Conservation (phyloP, 306 rosid genomes). For the Trifolium fragiferum region DNA sequence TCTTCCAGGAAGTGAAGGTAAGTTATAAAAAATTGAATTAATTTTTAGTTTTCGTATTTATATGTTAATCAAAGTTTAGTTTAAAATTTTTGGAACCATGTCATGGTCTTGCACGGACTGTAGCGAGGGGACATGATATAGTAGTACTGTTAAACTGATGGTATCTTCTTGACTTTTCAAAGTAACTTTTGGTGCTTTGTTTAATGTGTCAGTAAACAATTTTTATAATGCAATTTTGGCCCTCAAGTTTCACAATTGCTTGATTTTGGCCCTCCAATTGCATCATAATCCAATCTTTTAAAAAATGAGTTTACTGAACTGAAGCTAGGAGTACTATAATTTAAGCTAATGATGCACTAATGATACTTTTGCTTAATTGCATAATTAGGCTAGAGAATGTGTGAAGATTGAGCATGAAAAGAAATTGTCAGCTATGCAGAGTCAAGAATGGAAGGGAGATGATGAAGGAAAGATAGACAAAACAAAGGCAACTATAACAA, state of each 20-base stretch:
- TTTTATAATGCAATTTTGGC: not conserved
- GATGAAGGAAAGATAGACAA: conserved; percentile 77
- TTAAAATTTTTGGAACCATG: not conserved
- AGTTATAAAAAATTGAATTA: not conserved
- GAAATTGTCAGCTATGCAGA: conserved; percentile 76
- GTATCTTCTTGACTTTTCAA: conserved; percentile 45
- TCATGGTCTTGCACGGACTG: not conserved
- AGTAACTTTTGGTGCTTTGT: conserved; percentile 35
- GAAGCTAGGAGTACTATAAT: too few species aligned
- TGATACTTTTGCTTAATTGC: conserved; percentile 23
- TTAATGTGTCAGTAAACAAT: not conserved
- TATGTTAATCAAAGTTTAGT: not conserved
- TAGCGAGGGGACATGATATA: conserved; percentile 24
- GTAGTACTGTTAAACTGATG: not conserved
- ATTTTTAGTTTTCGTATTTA: not conserved
- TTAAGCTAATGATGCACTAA: not conserved
- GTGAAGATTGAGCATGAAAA: conserved; percentile 88
- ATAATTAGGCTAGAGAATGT: conserved; percentile 80
- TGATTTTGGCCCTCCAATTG: too few species aligned
- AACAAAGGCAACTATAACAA: conserved; percentile 82
- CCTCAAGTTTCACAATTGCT: too few species aligned
- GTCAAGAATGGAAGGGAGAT: conserved; percentile 88
- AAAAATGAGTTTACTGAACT: too few species aligned
- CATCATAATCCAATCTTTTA: too few species aligned
- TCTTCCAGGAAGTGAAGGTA: conserved; percentile 86